Conservation (phyloP, 305 asterid genomes). For the Fraxinus baroniana region DNA sequence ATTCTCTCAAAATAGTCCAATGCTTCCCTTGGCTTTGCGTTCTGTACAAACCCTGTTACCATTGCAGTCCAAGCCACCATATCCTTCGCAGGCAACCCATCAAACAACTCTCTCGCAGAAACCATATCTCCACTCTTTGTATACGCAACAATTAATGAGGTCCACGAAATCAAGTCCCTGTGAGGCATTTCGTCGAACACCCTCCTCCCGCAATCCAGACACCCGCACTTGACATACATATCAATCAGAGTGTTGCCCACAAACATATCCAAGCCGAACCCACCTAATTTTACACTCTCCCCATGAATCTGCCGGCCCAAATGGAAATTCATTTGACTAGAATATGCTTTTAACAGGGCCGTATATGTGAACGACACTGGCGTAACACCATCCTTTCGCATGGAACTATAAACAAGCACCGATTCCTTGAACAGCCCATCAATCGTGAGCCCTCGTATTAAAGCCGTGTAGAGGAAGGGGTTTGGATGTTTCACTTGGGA, state of each 20-base stretch:
- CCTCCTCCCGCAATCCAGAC: conserved; percentile 48
- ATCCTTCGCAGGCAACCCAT: conserved; percentile 51
- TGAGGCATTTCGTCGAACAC: conserved; percentile 82
- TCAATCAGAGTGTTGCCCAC: conserved; percentile 59
- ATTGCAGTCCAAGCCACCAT: conserved; percentile 78
- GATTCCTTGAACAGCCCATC: conserved; percentile 50
- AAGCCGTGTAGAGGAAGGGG: conserved; percentile 72
- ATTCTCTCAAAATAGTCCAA: conserved; percentile 61
- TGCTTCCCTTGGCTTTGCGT: conserved; percentile 70
- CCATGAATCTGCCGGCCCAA: conserved; percentile 70
- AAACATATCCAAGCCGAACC: conserved; percentile 52
- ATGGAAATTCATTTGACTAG: conserved; percentile 29
- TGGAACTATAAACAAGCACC: conserved; percentile 44
- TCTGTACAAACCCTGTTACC: conserved; percentile 78
- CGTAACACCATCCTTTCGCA: conserved; percentile 45
- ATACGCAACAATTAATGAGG: conserved; percentile 58
- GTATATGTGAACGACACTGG: conserved; percentile 72
- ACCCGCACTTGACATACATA: conserved; percentile 68
- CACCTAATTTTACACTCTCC: conserved; percentile 65
- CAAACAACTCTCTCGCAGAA: conserved; percentile 52
- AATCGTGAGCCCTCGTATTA: conserved; percentile 54
- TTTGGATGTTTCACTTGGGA: conserved; percentile 55
- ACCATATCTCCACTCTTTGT: conserved; percentile 58
- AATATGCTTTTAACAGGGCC: conserved; percentile 56
- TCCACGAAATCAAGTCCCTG: conserved; percentile 64